phyloP scores from a whole-genome alignment of 2,329 filamentous ascomycete genomes.

The Coniochaeta prunicola region DNA sequence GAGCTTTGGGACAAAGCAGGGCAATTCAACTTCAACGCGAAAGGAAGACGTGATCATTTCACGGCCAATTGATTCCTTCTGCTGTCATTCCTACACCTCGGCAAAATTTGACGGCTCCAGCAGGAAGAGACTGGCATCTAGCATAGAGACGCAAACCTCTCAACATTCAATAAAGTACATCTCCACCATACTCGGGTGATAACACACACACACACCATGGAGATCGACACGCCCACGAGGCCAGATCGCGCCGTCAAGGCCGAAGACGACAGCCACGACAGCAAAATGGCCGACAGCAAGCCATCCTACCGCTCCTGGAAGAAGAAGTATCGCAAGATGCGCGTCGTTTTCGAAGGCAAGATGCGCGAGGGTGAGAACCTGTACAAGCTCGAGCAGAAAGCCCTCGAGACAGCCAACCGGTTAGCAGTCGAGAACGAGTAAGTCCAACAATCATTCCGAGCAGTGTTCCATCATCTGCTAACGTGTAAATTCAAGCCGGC shows the following conservation, averaged over 20 bases:
- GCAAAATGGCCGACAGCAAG: constrained; percentile 32
- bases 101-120: no score
- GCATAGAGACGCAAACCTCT: no score
- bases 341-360: constrained; percentile 66
- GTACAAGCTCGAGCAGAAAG: constrained; percentile 74
- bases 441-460: constrained; percentile 21
- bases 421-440: constrained; percentile 92
- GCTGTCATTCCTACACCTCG: no score
- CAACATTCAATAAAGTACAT: no score
- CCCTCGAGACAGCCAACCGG: constrained; percentile 71
- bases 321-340: constrained; percentile 96
- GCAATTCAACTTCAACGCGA: no score
- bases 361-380: constrained; percentile 77
- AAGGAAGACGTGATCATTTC: not conserved
- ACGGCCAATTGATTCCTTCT: no score
- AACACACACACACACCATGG: constrained; percentile 22
- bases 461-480: constrained; percentile 9
- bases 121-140: no score
- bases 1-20: not conserved
- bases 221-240: constrained; percentile 17
- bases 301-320: constrained; percentile 62
- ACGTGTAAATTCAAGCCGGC: constrained; percentile 53
- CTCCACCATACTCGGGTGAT: no score
- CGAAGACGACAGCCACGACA: constrained; percentile 30
- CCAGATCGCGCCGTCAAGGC: constrained; percentile 28